Percentiles rank a stretch among this genome's conserved stretches.
Evolutionary conservation across 176 grass and related monocot species (phyloP).

Genomic region (Areca catechu): DNA sequence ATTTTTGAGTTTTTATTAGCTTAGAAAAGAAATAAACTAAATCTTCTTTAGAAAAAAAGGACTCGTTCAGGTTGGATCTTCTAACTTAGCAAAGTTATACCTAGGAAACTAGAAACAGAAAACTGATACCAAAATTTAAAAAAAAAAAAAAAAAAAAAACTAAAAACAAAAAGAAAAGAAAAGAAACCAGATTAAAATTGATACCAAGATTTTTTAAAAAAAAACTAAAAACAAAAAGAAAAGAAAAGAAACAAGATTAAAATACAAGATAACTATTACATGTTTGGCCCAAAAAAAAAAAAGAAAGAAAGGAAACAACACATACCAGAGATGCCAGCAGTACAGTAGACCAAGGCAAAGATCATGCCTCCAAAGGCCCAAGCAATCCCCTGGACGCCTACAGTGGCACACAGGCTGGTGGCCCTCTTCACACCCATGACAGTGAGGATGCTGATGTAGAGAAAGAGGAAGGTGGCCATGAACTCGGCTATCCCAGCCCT

Average conservation of each 20-base stretch:
- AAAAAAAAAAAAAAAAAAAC: too few relatives aligned
- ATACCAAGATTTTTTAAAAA: not conserved
- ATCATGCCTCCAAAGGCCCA: conserved; percentile 96
- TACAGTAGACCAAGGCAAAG: conserved; percentile 92
- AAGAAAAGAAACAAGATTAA: conserved; percentile 6
- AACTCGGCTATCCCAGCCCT: conserved; percentile 90
- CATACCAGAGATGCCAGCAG: conserved; percentile 82
- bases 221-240: conserved; percentile 10
- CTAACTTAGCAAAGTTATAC: too few relatives aligned
- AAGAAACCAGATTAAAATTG: not conserved
- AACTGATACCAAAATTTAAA: too few relatives aligned
- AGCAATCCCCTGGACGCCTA: conserved; percentile 83
- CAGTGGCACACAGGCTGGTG: conserved; percentile 54
- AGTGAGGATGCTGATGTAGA: conserved; percentile 90
- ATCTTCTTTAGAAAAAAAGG: too few relatives aligned
- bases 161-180: conserved; percentile 13
- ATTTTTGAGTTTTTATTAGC: too few relatives aligned
- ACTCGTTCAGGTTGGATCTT: too few relatives aligned
- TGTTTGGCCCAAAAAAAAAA: conserved; percentile 8
- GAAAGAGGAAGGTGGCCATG: conserved; percentile 81
- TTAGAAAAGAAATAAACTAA: too few relatives aligned
- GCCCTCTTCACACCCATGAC: conserved; percentile 74
- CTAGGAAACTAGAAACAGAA: too few relatives aligned
- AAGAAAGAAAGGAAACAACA: not conserved
- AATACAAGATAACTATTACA: conserved; percentile 4